These are phyloP conservation scores for Curvularia verruculosa DNA, from an alignment of 2,329 filamentous ascomycete species.

Conservation along the genomic window DNA sequence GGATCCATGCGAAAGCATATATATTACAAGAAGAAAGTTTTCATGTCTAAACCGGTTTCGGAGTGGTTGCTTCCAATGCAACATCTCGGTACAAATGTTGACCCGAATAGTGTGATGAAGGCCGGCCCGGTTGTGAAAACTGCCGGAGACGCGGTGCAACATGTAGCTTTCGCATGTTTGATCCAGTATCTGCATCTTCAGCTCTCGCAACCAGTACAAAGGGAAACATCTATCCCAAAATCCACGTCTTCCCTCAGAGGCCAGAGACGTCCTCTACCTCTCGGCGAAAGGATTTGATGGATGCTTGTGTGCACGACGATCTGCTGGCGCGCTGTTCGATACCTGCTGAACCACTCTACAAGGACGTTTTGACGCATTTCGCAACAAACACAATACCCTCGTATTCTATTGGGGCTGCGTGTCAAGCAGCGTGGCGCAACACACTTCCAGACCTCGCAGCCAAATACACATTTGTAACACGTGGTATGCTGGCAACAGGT, in stretches of 20 bases:
- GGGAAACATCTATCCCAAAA: neutral
- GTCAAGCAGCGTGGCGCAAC: slow-evolving; percentile 29
- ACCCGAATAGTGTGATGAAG: slow-evolving; percentile 30
- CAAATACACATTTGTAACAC: slow-evolving; percentile 50
- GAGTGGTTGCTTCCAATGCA: neutral
- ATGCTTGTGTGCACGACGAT: neutral
- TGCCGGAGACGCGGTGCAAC: slow-evolving; percentile 20
- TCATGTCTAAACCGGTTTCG: neutral
- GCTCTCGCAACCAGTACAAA: neutral
- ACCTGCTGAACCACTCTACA: neutral
- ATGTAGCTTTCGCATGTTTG: slow-evolving; percentile 29
- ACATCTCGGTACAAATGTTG: neutral
- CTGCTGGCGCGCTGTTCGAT: neutral
- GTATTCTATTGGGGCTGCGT: neutral
- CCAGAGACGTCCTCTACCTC: neutral
- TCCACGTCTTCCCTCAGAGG: slow-evolving; percentile 12
- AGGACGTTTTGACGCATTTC: neutral
- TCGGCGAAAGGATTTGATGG: neutral
- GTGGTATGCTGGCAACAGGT: slow-evolving; percentile 52
- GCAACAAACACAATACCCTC: neutral
- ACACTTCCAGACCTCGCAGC: slow-evolving; percentile 42
- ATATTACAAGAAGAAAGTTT: neutral
- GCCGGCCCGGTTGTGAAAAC: slow-evolving; percentile 25
- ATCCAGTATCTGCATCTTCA: slow-evolving; percentile 10
- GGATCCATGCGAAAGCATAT: neutral